These are phyloP conservation scores for Boletales sp. DNA, from an alignment of 768 basidiomycete genomes.

Conservation along the genomic window DNA sequence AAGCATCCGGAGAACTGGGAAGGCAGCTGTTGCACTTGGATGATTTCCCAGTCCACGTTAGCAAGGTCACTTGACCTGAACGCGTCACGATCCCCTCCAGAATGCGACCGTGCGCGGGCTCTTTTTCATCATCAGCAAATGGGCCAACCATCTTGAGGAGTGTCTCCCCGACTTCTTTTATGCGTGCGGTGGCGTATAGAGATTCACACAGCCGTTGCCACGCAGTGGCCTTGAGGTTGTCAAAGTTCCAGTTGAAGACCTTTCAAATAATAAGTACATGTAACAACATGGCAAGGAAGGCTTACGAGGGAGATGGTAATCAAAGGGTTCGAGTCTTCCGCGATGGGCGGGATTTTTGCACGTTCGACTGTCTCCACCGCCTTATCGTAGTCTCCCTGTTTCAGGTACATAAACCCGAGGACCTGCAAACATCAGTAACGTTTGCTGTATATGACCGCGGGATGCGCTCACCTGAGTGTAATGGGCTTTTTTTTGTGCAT, in stretches of 20 bases:
- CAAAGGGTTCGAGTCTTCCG: not conserved
- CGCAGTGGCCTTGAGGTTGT: not conserved
- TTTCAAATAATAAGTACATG: not conserved
- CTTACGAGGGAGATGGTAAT: not conserved
- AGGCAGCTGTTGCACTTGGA: conserved; percentile 1
- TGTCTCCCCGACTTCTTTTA: not conserved
- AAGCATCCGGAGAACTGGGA: not conserved
- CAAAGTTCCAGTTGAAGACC: conserved; percentile 3
- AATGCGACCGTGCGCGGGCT: not conserved
- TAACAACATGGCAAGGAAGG: too few species aligned
- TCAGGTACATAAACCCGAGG: not conserved
- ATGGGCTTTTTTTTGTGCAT: not conserved
- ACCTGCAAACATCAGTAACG: not conserved
- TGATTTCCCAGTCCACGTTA: not conserved
- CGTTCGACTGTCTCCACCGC: not conserved
- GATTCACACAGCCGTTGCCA: not conserved
- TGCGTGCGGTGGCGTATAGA: not conserved
- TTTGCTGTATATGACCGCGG: too few species aligned
- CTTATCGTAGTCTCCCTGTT: not conserved
- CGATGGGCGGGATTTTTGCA: conserved; percentile 24
- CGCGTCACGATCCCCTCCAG: not conserved
- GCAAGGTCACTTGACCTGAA: not conserved
- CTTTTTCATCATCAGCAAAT: not conserved
- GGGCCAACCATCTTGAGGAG: not conserved
- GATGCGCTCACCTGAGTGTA: not conserved